phyloP scores from a whole-genome alignment of 768 basidiomycete genomes.

The Rhodotorula babjevae region DNA sequence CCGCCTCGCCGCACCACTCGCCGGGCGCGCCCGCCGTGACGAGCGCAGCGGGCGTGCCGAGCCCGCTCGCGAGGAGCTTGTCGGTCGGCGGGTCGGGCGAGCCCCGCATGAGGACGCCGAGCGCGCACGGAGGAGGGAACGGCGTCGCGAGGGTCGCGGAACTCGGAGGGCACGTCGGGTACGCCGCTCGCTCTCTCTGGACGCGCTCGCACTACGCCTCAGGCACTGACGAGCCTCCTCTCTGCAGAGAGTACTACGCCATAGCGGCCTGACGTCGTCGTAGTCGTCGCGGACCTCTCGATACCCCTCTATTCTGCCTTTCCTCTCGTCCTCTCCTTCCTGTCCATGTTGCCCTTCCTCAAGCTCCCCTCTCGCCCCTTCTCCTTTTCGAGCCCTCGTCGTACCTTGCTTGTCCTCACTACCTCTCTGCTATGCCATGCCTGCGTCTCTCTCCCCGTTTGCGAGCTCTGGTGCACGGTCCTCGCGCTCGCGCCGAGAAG shows the following conservation, averaged over 20 bases:
- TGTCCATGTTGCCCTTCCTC: background rate
- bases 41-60: background rate
- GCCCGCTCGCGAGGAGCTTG: slow-evolving; percentile 28
- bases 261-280: background rate
- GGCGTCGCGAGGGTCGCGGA: slow-evolving; percentile 6
- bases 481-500: background rate
- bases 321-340: background rate
- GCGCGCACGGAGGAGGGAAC: background rate
- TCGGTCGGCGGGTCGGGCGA: slow-evolving; percentile 4
- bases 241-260: background rate
- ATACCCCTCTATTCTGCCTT: background rate
- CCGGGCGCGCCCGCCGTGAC: background rate
- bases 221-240: no score
- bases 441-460: background rate
- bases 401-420: background rate
- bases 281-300: background rate
- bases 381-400: no score
- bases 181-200: background rate
- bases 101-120: background rate
- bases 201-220: no score
- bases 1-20: background rate
- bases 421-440: no score
- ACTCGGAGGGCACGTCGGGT: background rate
- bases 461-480: background rate
- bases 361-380: no score